Conservation (phyloP, 108 stramenopile species). For the Skeletonema tropicum region DNA sequence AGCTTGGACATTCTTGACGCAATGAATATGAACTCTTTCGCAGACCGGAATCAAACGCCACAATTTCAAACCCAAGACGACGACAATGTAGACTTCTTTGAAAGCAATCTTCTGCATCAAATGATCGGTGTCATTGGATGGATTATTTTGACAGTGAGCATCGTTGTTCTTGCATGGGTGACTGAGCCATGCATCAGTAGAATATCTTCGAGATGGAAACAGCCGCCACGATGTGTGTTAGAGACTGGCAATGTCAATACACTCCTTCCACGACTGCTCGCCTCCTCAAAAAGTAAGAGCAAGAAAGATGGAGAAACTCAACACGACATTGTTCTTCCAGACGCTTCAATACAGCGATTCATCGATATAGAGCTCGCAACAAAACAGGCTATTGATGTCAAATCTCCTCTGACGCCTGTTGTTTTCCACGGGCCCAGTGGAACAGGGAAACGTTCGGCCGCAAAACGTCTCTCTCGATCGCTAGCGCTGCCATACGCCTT, state of each 20-base stretch:
- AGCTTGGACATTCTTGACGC: too few species aligned
- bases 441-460: not conserved
- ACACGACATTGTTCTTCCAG: not conserved
- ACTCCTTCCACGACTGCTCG: not conserved
- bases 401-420: not conserved
- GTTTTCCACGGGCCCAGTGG: not conserved
- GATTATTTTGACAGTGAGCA: not conserved
- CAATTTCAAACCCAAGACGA: not conserved
- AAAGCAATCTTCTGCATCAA: not conserved
- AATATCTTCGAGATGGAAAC: not conserved
- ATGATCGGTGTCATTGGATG: not conserved
- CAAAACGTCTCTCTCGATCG: not conserved
- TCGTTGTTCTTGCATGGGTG: not conserved
- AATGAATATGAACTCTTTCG: not conserved
- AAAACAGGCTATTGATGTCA: not conserved
- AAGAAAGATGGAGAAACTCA: not conserved
- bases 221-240: not conserved
- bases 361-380: not conserved
- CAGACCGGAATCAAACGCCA: not conserved
- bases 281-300: not conserved
- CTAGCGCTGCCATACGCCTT: not conserved
- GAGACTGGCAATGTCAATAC: not conserved
- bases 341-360: not conserved
- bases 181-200: not conserved
- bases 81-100: not conserved